Evolutionary conservation across 345 rosid species (phyloP), one percentile per base, ranked within the genome.

Genomic region (Brassica cretica): DNA sequence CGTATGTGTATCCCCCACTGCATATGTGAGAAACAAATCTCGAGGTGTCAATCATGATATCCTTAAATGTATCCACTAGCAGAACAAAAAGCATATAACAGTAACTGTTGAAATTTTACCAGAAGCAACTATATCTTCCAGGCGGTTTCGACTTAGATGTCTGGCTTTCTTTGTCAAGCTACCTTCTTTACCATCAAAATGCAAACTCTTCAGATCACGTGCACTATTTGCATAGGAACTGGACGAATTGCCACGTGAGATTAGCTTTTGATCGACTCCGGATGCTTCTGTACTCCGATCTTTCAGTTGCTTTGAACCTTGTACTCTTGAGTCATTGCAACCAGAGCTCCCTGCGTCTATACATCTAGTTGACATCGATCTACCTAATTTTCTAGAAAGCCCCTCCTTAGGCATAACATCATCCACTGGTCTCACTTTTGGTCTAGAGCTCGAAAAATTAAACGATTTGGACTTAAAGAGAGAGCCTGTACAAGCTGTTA

Each of bases 401-500:
- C 86, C 88, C 64, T 87, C 96, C 84, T 87, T 91, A 81, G 79
- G 85, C 80, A 84, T 53, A 78, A 76, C 85, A 80, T 89, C 97
- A 79, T 91, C 90, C 33, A 84, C 90, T 74, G 81, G 86, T 84
- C 85, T 90, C 83, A 86, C 84, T 83, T 89, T 96, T 27, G 92
- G 78, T 84, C 88, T 91, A 72, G 86, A 82, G 85, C 70, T 86
- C 9, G 75, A 68, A 73, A 78, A 78, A 79, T 66, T 90, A 83
- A 88, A 91, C 19, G 98, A 96, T 71, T 83, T 86, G 78, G 97
- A 90, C 88, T 89, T 96, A 49, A 83, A 73, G 15, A 90, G 79
- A 75, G 87, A 70, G 76, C 92, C 99, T 96, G 86, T 61, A 84
- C 24, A 82, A 67, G 71, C 62, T 78, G 60, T 63, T 66, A 79